phyloP scores from a whole-genome alignment of 768 basidiomycete genomes.

The Russula ochroleuca region DNA sequence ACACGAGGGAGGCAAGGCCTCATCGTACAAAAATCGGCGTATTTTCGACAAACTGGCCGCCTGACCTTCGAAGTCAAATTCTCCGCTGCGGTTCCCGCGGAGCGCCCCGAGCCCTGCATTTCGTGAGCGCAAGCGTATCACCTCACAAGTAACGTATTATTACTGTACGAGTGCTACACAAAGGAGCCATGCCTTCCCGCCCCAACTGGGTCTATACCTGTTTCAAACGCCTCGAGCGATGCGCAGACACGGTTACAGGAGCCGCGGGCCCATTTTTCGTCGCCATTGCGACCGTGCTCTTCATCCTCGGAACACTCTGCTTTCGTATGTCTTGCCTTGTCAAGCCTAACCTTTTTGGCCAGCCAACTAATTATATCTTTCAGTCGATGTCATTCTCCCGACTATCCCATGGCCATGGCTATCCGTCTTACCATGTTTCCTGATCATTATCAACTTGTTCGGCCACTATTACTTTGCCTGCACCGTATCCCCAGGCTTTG shows the following conservation, averaged over 20 bases:
- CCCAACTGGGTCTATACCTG: slow-evolving; percentile 47
- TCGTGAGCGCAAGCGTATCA: not conserved
- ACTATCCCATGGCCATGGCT: slow-evolving; percentile 55
- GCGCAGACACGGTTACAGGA: slow-evolving; percentile 77
- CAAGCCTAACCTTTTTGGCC: not conserved
- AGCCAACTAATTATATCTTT: slow-evolving; percentile 10
- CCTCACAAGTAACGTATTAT: not conserved
- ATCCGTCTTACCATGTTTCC: slow-evolving; percentile 61
- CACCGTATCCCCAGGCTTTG: slow-evolving; percentile 74
- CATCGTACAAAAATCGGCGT: not conserved
- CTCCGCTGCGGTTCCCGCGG: not conserved
- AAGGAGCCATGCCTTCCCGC: slow-evolving; percentile 19
- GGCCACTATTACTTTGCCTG: slow-evolving; percentile 84
- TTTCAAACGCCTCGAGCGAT: slow-evolving; percentile 63
- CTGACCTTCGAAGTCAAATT: not conserved
- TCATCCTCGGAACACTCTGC: slow-evolving; percentile 60
- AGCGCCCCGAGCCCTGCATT: not conserved
- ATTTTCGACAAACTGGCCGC: not conserved
- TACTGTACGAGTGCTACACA: not conserved
- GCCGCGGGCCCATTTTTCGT: slow-evolving; percentile 92
- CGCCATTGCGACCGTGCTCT: slow-evolving; percentile 68
- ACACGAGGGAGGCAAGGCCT: not conserved
- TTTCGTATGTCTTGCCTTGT: slow-evolving; percentile 61
- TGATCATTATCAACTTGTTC: slow-evolving; percentile 73
- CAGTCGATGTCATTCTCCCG: slow-evolving; percentile 79